phyloP scores from a whole-genome alignment of 2,329 filamentous ascomycete species.

The Dactylellina drechsleri region DNA sequence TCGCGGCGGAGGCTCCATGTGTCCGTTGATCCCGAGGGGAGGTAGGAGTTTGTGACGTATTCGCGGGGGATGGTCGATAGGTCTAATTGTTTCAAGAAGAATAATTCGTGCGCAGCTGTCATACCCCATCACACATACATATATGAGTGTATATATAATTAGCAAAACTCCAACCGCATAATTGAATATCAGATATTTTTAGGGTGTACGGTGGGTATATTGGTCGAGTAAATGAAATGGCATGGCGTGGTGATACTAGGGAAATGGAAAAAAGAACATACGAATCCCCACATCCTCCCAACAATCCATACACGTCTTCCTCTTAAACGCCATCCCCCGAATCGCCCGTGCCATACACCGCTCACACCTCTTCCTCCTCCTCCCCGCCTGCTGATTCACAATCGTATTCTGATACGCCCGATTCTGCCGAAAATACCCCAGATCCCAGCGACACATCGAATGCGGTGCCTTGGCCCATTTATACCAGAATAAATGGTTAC shows the following conservation, averaged over 20 bases:
- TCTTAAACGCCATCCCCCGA: constrained; percentile 32
- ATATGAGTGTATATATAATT: too few species aligned
- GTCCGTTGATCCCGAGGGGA: background rate
- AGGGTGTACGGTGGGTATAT: too few species aligned
- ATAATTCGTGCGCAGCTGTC: constrained; percentile 40
- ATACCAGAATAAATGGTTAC: constrained; percentile 53
- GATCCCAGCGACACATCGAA: constrained; percentile 48
- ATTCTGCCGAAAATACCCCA: constrained; percentile 42
- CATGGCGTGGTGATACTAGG: background rate
- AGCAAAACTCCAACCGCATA: too few species aligned
- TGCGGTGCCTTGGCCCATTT: constrained; percentile 41
- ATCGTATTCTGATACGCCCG: constrained; percentile 49
- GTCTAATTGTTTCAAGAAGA: constrained; percentile 37
- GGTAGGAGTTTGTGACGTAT: constrained; percentile 6
- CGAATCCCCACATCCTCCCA: constrained; percentile 51
- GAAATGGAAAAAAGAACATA: constrained; percentile 11
- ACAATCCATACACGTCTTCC: constrained; percentile 47
- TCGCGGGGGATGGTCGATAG: constrained; percentile 21
- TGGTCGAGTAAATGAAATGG: background rate
- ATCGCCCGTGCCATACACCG: constrained; percentile 40
- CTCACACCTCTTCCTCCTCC: constrained; percentile 47
- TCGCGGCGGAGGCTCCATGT: constrained; percentile 10
- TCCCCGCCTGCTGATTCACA: constrained; percentile 45
- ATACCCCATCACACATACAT: background rate
- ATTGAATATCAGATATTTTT: too few species aligned